Evolutionary conservation across 805 yeast species (phyloP), one percentile per base, ranked within the genome.

Genomic region (Metschnikowia kofuensis): DNA sequence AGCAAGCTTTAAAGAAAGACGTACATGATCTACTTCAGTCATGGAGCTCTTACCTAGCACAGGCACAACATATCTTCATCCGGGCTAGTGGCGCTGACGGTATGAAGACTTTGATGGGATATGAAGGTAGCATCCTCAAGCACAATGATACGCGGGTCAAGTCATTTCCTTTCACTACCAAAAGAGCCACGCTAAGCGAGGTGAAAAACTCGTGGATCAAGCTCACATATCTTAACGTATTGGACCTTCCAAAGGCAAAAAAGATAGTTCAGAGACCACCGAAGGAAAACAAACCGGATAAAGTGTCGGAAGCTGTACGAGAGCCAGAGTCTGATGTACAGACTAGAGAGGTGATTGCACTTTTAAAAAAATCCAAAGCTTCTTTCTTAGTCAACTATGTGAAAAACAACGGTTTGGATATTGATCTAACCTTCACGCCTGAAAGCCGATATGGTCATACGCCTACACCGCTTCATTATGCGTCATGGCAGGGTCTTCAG

Each of bases 141-240:
- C 68, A 59, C 30, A 68, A 69, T 32, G 97, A 92, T 62, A 54
- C 70, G 0, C 75, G 96, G 53, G 66, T 94, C 7, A 80, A 78
- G 53, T 66, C 74, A 2, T 82, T 92, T 62, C 99, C 99, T 1
- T 90, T 94, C 68, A 85, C 96, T 0, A 92, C 99, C 0, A 81
- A 80, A 48, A 77, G 97, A 55, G 96, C 98, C 1, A 91, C 96
- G 0, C 75, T 85, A 0, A 69, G 80, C 2, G 98, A 91, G 63
- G 69, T 94, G 56, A 87, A 84, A 59, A 78, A 82, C 42, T 89
- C 95, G 0, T 94, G 98, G 98, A 74, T 79, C 28, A 84, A 85
- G 55, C 70, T 94, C 49, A 74, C 90, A 0, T 82, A 84, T 55
- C 67, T 88, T 55, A 69, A 73, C 36, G 62, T 80, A 1, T 65